A percentile compares a stretch with the other conserved stretches of the same genome.
phyloP scores from a whole-genome alignment of 441 rosid genomes.

The Erodium moschatum region DNA sequence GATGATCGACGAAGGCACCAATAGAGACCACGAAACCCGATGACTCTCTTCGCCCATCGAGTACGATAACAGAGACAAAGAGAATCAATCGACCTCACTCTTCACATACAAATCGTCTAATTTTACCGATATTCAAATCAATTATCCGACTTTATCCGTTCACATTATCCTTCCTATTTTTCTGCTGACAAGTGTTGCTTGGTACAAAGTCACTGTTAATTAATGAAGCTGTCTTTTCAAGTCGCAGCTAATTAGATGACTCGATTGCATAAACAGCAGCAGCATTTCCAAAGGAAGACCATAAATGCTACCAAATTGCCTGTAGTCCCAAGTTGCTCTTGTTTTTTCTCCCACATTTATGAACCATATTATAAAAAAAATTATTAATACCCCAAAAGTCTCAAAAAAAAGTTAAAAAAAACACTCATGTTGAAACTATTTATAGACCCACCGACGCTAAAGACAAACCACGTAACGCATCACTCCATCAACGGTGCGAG shows the following conservation, averaged over 20 bases:
- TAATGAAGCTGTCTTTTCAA: background rate
- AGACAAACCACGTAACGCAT: background rate
- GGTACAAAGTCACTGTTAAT: background rate
- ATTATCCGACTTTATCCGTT: no score
- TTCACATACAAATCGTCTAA: no score
- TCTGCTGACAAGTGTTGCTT: background rate
- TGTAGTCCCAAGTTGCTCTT: background rate
- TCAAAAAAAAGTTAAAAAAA: no score
- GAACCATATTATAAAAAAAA: no score
- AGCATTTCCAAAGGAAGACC: constrained; percentile 5
- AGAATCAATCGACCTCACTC: no score
- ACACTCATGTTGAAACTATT: background rate
- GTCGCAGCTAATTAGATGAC: background rate
- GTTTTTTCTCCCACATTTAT: background rate
- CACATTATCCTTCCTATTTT: no score
- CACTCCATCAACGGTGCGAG: background rate
- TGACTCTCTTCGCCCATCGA: no score
- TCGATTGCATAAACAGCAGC: background rate
- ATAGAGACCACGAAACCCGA: no score
- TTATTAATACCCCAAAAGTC: no score
- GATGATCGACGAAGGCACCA: no score
- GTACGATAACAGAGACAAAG: no score
- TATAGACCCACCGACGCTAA: background rate
- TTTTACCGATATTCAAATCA: no score
- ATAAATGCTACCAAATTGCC: background rate